These are phyloP conservation scores for Lachancea mirantina DNA, from an alignment of 805 yeast species.

Conservation along the genomic window DNA sequence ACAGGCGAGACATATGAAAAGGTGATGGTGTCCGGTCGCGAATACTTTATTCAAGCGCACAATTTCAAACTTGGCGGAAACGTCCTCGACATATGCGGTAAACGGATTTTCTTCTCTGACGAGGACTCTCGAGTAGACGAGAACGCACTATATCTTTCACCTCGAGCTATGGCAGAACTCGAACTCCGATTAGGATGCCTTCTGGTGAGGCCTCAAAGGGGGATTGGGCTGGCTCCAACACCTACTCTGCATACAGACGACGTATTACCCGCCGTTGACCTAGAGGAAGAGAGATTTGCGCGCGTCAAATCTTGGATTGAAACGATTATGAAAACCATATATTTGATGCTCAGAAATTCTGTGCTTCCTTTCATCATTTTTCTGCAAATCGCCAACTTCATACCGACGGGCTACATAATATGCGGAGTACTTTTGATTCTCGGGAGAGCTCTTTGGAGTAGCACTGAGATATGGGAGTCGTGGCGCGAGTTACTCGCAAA, in stretches of 20 bases:
- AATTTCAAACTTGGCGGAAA: conserved; percentile 12
- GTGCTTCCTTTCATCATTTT: conserved; percentile 17
- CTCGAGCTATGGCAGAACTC: conserved; percentile 10
- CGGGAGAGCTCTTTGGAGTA: conserved; percentile 17
- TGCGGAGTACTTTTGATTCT: conserved; percentile 12
- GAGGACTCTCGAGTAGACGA: conserved; percentile 14
- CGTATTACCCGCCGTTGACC: background rate
- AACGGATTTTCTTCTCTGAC: conserved; percentile 10
- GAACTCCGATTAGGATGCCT: conserved; percentile 9
- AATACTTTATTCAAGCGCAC: conserved; percentile 16
- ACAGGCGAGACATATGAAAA: conserved; percentile 19
- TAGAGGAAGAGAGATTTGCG: conserved; percentile 3
- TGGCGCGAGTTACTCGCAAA: conserved; percentile 18
- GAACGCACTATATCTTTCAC: conserved; percentile 15
- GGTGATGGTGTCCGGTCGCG: conserved; percentile 20
- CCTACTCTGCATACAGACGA: background rate
- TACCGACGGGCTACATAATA: conserved; percentile 15
- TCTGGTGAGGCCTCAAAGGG: background rate
- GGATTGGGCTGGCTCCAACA: conserved; percentile 1
- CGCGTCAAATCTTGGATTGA: conserved; percentile 4
- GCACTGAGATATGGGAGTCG: conserved; percentile 21
- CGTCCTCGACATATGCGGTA: conserved; percentile 8
- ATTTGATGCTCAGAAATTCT: conserved; percentile 17
- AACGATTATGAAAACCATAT: conserved; percentile 15
- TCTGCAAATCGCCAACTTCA: conserved; percentile 15